Evolutionary conservation across 257 asterid species (phyloP), one percentile per base, ranked within the genome.

Genomic region (Striga asiatica): DNA sequence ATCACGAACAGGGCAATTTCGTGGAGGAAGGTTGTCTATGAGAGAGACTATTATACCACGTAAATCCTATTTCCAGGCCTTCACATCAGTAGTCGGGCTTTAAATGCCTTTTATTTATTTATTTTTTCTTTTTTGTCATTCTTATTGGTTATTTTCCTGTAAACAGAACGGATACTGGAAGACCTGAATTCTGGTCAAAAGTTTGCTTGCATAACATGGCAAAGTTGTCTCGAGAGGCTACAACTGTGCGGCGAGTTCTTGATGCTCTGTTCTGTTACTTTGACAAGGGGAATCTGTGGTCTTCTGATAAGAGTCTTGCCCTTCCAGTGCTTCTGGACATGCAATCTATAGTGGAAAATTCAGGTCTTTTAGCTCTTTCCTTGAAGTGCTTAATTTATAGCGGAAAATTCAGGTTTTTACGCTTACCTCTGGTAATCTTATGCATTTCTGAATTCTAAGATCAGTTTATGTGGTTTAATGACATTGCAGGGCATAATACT

Each of bases 161-260:
- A 55, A 79, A 74, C 92, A 82, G 92, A 56, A 73, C 71, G 67
- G 84, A 82, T 74, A 64, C 71, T n/a, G 75, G 73, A 60, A 75
- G 71, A 53, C 81, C 89, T 29, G 70, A 53, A 58, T 83, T 80
- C 69, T 83, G 93, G 93, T 67, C 89, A 52, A 77, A 80, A 70
- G 83, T 76, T 57, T 80, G 93, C 79, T 78, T 83, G 78, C 80
- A 78, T 62, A 83, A 83, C 78, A 73, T 83, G 80, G 89, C 89
- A 60, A 83, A 76, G 69, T 67, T 80, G 76, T 85, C 93, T 18
- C 75, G 64, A 69, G 93, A 83, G 69, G 89, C 83, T 66, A 75
- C 93, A 54, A 80, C 88, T 54, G 76, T 74, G 24, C 77, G 93
- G 48, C 93, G 83, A 65, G 85, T 83, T 64, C 80, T 80, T 39